Base-by-base conservation (phyloP, 1,284 basidiomycete genomes). In the Cutaneotrichosporon dermatis region DNA sequence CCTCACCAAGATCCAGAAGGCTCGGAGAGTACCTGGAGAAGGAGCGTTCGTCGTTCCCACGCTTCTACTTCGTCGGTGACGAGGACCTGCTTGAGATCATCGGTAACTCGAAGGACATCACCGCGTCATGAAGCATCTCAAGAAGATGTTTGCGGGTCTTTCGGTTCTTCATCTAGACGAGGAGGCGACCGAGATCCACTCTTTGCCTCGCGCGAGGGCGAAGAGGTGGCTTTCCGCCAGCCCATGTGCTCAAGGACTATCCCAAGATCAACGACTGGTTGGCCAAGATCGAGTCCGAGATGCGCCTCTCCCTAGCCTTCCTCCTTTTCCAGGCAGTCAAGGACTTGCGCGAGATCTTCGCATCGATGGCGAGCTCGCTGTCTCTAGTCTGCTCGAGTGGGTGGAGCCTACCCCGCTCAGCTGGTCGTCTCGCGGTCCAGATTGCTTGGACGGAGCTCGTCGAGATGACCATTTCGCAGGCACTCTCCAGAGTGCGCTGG, bases 131-230 rank as follows among this genome's bases (percentile, higher is more conserved):
- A 98, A 98, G 73, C 96, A 99, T 78, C 83, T 99, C 64, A 97
- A 97, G 82, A 99, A 99, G 84, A 99, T 99, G 96, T 99, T 99
- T 77, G 96, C 96, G 6, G 96, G 97, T 43, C 88, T 99, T 50
- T 89, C 92, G 0, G 92, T 90, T 0, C 83, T 99, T 63, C 84
- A 82, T 67, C 82, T 98, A n/a, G 90, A 96, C 73, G 90, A 92
- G 7, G 91, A 93, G 49, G 79, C 92, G 61, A 88, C 90, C 1
- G 84, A 89, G 71, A 57, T 77, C 12, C 70, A 69, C 4, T 92
- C 88, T 94, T 97, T 86, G 86, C 89, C 4, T 97, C 94, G 4
- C 83, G 92, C 57, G 96, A 99, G 75, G 97, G 94, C 55, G 96
- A 99, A 76, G 87, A 90, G 70, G 90, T 99, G 16, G 79, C 76